Percentiles rank a stretch among this genome's conserved stretches.
Evolutionary conservation across 73 alveolate species (phyloP).

Genomic region (Paramecium sexaurelia): DNA sequence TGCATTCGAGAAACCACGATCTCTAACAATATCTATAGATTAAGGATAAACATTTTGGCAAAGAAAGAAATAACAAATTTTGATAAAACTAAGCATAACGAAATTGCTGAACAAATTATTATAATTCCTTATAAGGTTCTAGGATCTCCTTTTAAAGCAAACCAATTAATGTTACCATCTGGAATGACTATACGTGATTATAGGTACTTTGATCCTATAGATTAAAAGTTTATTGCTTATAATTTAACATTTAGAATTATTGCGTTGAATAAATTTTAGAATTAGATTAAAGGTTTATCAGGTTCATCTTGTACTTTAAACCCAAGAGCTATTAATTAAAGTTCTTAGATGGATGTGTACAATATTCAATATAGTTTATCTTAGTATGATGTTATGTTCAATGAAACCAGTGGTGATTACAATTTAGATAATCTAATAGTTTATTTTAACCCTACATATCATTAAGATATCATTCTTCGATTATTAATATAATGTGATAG

Average conservation of each 20-base stretch:
- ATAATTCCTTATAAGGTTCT: background rate
- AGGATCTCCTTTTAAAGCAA: background rate
- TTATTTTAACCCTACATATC: background rate
- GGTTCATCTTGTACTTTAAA: background rate
- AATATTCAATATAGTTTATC: background rate
- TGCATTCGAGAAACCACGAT: background rate
- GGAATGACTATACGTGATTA: background rate
- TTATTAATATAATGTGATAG: background rate
- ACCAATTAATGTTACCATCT: background rate
- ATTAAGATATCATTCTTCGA: background rate
- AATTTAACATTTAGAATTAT: background rate
- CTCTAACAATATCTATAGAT: background rate
- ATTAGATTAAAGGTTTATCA: background rate
- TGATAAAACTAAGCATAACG: background rate
- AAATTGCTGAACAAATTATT: background rate
- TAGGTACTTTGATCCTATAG: background rate
- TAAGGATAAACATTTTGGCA: background rate
- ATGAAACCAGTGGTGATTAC: background rate
- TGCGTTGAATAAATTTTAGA: background rate
- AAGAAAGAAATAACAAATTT: background rate
- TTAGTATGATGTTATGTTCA: background rate
- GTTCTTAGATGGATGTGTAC: background rate
- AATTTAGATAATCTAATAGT: background rate
- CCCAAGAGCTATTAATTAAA: background rate
- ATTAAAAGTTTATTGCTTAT: background rate